Percentiles rank a stretch among this genome's conserved stretches.
Evolutionary conservation across 441 rosid species (phyloP).

Genomic region (Pelargonium myrrhifolium): DNA sequence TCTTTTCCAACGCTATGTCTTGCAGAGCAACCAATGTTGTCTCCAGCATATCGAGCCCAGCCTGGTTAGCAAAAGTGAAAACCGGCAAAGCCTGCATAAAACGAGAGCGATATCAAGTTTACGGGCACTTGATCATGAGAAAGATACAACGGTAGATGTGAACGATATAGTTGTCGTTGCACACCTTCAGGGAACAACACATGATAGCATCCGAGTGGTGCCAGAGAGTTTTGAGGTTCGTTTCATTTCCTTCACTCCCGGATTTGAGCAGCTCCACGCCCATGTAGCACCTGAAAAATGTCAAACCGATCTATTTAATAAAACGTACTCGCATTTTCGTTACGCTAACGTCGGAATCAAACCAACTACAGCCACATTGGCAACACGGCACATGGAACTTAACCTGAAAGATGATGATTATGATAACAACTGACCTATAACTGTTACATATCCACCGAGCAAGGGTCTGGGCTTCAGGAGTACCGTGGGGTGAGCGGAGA

Average conservation of each 20-base stretch:
- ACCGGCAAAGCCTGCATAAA: slow-evolving; percentile 60
- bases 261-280: slow-evolving; percentile 60
- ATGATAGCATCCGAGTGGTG: slow-evolving; percentile 17
- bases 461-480: slow-evolving; percentile 85
- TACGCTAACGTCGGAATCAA: no score
- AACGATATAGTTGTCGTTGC: neutral
- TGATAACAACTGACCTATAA: slow-evolving; percentile 42
- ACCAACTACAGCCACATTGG: neutral
- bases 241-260: slow-evolving; percentile 18
- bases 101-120: slow-evolving; percentile 2
- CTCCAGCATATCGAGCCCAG: slow-evolving; percentile 68
- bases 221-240: slow-evolving; percentile 22
- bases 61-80: slow-evolving; percentile 87
- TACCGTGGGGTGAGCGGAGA: slow-evolving; percentile 57
- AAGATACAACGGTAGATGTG: no score
- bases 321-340: no score
- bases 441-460: slow-evolving; percentile 86
- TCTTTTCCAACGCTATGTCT: neutral
- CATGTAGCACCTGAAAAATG: slow-evolving; percentile 35
- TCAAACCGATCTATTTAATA: no score
- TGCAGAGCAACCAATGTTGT: slow-evolving; percentile 50
- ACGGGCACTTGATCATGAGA: no score
- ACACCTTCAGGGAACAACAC: slow-evolving; percentile 83
- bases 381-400: neutral
- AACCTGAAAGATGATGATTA: neutral